Conservation (phyloP, 768 basidiomycete genomes). For the Punctularia strigosozonata region DNA sequence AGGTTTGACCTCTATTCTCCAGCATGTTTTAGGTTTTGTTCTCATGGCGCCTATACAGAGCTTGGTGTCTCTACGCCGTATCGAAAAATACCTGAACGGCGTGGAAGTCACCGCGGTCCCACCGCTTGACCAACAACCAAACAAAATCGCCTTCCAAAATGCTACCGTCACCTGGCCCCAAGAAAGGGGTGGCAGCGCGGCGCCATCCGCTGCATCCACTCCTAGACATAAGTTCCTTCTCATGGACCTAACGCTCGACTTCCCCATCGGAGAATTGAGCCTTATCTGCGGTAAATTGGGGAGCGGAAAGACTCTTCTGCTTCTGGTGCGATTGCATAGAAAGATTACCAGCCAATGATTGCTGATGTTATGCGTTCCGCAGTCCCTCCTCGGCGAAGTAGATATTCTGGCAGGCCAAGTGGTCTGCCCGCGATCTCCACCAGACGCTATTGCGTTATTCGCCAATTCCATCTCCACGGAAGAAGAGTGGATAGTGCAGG, state of each 20-base stretch:
- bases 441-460: slow-evolving; percentile 61
- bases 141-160: slow-evolving; percentile 62
- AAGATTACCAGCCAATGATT: slow-evolving; percentile 8
- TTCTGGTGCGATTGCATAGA: slow-evolving; percentile 39
- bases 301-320: slow-evolving; percentile 76
- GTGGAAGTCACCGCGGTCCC: slow-evolving; percentile 59
- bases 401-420: slow-evolving; percentile 80
- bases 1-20: slow-evolving; percentile 28
- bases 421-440: slow-evolving; percentile 74
- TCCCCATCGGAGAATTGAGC: slow-evolving; percentile 70
- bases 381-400: slow-evolving; percentile 80
- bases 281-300: slow-evolving; percentile 88
- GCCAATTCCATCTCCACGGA: slow-evolving; percentile 25
- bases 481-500: slow-evolving; percentile 67
- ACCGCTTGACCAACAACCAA: slow-evolving; percentile 43
- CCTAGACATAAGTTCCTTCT: slow-evolving; percentile 74
- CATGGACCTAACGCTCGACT: slow-evolving; percentile 64
- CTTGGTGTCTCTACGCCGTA: slow-evolving; percentile 77
- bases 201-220: slow-evolving; percentile 51
- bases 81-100: slow-evolving; percentile 77
- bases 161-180: slow-evolving; percentile 90
- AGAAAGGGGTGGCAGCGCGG: slow-evolving; percentile 38
- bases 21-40: background rate
- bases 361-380: slow-evolving; percentile 23
- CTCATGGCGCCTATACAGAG: slow-evolving; percentile 27